phyloP scores from a whole-genome alignment of 2,329 filamentous ascomycete species.

The Lithohypha guttulata region DNA sequence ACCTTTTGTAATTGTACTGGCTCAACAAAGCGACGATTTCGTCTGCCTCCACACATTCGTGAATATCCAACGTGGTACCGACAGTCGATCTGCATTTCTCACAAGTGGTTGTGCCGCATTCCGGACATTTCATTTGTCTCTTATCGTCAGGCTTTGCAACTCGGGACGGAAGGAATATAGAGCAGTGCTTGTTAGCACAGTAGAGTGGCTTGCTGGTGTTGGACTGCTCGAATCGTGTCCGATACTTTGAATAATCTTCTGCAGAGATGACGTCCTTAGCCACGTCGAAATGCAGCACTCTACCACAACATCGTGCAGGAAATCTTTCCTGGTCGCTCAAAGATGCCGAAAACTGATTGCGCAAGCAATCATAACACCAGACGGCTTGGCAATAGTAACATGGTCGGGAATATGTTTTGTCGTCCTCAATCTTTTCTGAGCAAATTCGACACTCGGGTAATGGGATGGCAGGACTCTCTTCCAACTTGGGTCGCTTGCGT shows the following conservation, averaged over 20 bases:
- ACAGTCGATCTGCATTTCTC: conserved; percentile 32
- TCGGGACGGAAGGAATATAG: conserved; percentile 36
- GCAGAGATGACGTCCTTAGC: conserved; percentile 27
- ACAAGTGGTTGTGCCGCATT: conserved; percentile 35
- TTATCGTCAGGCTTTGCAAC: conserved; percentile 17
- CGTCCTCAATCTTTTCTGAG: background rate
- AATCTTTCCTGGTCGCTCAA: conserved; percentile 12
- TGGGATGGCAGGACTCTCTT: background rate
- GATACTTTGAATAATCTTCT: conserved; percentile 30
- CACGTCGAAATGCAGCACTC: conserved; percentile 33
- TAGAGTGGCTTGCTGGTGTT: conserved; percentile 36
- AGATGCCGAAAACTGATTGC: conserved; percentile 12
- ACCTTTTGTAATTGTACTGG: conserved; percentile 39
- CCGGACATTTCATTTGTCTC: conserved; percentile 32
- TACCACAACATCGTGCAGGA: conserved; percentile 30
- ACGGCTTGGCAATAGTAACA: conserved; percentile 13
- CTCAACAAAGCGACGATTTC: conserved; percentile 31
- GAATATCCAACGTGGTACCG: conserved; percentile 22
- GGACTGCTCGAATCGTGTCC: conserved; percentile 39
- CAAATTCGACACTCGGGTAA: conserved; percentile 3
- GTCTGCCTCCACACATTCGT: conserved; percentile 24
- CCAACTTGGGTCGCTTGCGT: conserved; percentile 6
- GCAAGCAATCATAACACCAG: conserved; percentile 15
- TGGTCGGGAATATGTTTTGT: conserved; percentile 13
- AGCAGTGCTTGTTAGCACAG: conserved; percentile 40